These are phyloP conservation scores for Ascosphaera pollenicola DNA, from an alignment of 2,329 filamentous ascomycete genomes.

Conservation along the genomic window DNA sequence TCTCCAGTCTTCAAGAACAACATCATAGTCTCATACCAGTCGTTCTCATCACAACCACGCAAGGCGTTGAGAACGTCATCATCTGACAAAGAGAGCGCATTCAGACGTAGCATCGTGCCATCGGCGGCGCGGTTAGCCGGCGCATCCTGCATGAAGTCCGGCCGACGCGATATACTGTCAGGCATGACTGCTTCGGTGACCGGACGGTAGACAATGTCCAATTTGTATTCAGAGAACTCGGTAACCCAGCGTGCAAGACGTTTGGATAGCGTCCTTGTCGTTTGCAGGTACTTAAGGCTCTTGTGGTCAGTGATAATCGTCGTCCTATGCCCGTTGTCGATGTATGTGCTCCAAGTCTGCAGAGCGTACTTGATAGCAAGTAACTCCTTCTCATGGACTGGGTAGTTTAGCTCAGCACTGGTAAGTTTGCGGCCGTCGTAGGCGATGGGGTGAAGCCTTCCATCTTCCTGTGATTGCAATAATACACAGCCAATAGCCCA, in stretches of 20 bases:
- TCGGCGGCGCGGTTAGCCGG: neutral
- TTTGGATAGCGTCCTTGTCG: neutral
- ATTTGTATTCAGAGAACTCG: neutral
- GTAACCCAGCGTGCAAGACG: neutral
- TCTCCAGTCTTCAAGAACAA: neutral
- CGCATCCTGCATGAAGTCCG: neutral
- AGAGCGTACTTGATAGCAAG: slow-evolving; percentile 1
- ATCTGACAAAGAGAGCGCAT: too few relatives aligned
- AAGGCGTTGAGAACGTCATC: too few relatives aligned
- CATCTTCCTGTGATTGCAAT: neutral
- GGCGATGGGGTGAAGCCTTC: slow-evolving; percentile 1
- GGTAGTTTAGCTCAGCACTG: slow-evolving; percentile 2
- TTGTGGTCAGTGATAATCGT: slow-evolving; percentile 2
- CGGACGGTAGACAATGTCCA: neutral
- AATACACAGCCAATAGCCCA: neutral
- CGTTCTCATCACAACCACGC: neutral
- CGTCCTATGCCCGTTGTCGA: slow-evolving; percentile 1
- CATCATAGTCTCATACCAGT: slow-evolving; percentile 1
- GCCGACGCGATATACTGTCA: neutral
- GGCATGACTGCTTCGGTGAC: neutral
- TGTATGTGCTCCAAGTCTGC: slow-evolving; percentile 1
- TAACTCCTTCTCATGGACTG: slow-evolving; percentile 3
- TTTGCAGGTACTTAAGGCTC: slow-evolving; percentile 1
- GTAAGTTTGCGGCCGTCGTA: slow-evolving; percentile 1
- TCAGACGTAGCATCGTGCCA: too few relatives aligned